A percentile compares a stretch with the other conserved stretches of the same genome.
phyloP scores from a whole-genome alignment of 768 basidiomycete genomes.

The Russula compacta region DNA sequence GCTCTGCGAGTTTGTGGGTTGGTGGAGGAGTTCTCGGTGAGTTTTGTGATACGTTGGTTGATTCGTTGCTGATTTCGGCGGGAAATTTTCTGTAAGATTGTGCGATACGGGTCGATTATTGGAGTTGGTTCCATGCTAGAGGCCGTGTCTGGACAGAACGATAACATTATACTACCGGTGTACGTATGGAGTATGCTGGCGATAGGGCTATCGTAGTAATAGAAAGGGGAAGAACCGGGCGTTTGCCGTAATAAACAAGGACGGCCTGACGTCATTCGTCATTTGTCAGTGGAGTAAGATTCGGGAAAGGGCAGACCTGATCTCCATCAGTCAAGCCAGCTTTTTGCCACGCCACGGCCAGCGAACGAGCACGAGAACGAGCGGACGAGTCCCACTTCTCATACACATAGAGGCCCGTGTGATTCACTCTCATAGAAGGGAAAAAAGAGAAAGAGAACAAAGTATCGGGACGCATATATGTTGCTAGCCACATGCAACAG shows the following conservation, averaged over 20 bases:
- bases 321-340: no score
- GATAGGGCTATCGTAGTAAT: slow-evolving; percentile 4
- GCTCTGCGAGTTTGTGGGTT: slow-evolving; percentile 61
- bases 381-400: neutral
- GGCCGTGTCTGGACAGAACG: slow-evolving; percentile 91
- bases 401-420: neutral
- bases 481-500: neutral
- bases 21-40: slow-evolving; percentile 68
- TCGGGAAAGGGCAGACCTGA: neutral
- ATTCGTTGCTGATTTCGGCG: slow-evolving; percentile 14
- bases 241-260: neutral
- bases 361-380: neutral
- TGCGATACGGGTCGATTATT: slow-evolving; percentile 56
- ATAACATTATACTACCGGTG: slow-evolving; percentile 93
- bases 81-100: slow-evolving; percentile 35
- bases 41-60: slow-evolving; percentile 23
- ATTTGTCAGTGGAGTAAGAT: neutral
- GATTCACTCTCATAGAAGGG: neutral
- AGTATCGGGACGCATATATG: neutral
- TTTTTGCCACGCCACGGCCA: slow-evolving; percentile 6
- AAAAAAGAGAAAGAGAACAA: neutral
- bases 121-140: slow-evolving; percentile 69
- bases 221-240: neutral
- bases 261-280: slow-evolving; percentile 1
- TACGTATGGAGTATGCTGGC: slow-evolving; percentile 83